Base-by-base conservation (phyloP, 2,329 filamentous ascomycete species). In the Colletotrichum sp. region DNA sequence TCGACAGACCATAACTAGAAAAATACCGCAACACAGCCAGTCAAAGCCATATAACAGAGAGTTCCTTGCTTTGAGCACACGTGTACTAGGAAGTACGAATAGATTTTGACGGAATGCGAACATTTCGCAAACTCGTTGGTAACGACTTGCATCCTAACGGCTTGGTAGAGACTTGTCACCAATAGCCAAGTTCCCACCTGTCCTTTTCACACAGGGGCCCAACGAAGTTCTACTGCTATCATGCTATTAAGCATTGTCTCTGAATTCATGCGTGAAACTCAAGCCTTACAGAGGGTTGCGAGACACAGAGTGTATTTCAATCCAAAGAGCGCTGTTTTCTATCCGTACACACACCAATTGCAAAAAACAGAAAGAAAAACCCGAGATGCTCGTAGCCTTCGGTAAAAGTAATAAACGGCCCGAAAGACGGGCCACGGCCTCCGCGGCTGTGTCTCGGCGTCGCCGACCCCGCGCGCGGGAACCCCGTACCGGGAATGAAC, bases 391-490 rank as follows among this genome's bases (percentile, higher is more conserved):
- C 44, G 44, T 2, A 5, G 44, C 2, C n/a, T 21, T 21, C 44
- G 44, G 44, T 10, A 21, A 21, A 13, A 52, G 16, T 13, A 21
- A 52, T 18, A 52, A 52, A 52, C 44, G 44, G 44, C 44, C 44
- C 44, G 44, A 52, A 52, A 52, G 44, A 52, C 44, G 44, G 44
- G 6, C n/a, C 44, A 52, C n/a, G 44, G 44, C 44, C n/a, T 52
- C 10, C 44, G 44, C 44, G 44, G 44, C 44, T 52, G 44, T 21
- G 44, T 52, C 36, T 52, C 44, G 44, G 44, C 10, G 44, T 52
- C 44, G 44, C 44, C 44, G 44, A 52, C 44, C 44, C 44, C 44
- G 44, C 44, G 44, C n/a, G 44, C 44, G 44, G 44, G n/a, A 52
- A 21, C 44, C 44, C 44, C 44, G 44, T 52, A 21, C 44, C 44